Evolutionary conservation across 1,139 yeast genomes (phyloP), one percentile per base, ranked within the genome.

Genomic region (Eremothecium sinecaudum): DNA sequence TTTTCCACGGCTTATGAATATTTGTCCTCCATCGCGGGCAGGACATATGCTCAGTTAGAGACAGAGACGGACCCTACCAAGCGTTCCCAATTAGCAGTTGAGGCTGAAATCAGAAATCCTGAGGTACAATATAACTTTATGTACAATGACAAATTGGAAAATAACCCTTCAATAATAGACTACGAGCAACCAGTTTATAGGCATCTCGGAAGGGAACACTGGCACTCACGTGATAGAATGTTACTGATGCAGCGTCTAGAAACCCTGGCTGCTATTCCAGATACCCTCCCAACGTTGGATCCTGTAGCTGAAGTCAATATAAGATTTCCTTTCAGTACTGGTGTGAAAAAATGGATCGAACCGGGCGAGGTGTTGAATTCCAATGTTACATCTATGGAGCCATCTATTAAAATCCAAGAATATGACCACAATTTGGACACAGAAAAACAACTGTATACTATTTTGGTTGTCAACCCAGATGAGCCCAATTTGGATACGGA

Each of bases 401-500:
- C 98, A 23, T 67, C 74, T 16, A 63, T 90, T 37, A 69, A 73
- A 52, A 66, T 90, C 31, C 81, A 79, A 50, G 90, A 83, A 53
- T 87, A 75, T 53, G 83, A 79, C 25, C 31, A 34, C 17, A 64
- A 64, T 24, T 59, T 72, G 10, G 59, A 65, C 33, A 35, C 48
- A 4, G 27, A 47, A 24, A 60, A 61, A 4, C 64, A 71, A 35
- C 62, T 74, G 37, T 90, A 84, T 61, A 75, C 96, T 1, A 69
- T 87, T 7, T 58, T 87, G 31, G 61, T 90, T 37, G 92, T 90
- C 14, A 90, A 90, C 56, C 96, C 97, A 16, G 99, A 90, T 58
- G 75, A 79, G 33, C 96, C 97, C 17, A 86, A 87, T 50, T 56
- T 83, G 38, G 65, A 60, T 27, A 67, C 62, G 22, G 87, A 90